Evolutionary conservation across 805 yeast genomes (phyloP).

Genomic region (Candida patagonica): DNA sequence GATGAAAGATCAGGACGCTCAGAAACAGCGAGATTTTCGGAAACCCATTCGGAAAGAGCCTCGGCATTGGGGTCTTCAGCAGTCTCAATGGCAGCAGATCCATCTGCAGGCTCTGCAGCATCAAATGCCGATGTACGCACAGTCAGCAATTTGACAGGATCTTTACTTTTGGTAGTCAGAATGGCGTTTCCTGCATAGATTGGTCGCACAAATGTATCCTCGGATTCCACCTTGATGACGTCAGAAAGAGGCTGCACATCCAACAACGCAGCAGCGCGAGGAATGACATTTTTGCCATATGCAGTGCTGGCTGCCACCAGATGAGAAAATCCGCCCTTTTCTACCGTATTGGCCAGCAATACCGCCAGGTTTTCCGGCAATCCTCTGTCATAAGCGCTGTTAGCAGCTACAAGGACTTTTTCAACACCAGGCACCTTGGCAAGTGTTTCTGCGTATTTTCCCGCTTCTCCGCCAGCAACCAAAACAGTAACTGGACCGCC

Average conservation of each 20-base stretch:
- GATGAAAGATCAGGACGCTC: conserved; percentile 89
- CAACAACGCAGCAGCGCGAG: conserved; percentile 75
- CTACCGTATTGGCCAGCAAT: conserved; percentile 42
- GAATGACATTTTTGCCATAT: conserved; percentile 77
- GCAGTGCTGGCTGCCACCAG: conserved; percentile 78
- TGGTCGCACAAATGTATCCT: conserved; percentile 78
- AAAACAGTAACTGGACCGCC: conserved; percentile 78
- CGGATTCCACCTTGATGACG: conserved; percentile 54
- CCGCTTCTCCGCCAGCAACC: conserved; percentile 55
- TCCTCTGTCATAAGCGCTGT: conserved; percentile 47
- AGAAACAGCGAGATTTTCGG: conserved; percentile 62
- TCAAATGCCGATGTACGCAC: conserved; percentile 75
- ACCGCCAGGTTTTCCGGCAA: conserved; percentile 79
- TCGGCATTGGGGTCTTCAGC: conserved; percentile 28
- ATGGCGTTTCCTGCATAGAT: conserved; percentile 94
- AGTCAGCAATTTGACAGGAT: conserved; percentile 59
- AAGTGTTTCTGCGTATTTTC: conserved; percentile 40
- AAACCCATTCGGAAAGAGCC: conserved; percentile 50
- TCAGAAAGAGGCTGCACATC: conserved; percentile 88
- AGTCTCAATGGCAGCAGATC: conserved; percentile 35
- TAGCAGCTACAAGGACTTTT: conserved; percentile 51
- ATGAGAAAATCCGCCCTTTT: conserved; percentile 45
- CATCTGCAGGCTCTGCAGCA: conserved; percentile 34
- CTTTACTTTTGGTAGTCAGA: conserved; percentile 66
- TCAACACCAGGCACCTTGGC: conserved; percentile 44